phyloP scores from a whole-genome alignment of 768 basidiomycete species.

The Mycena haematopus region DNA sequence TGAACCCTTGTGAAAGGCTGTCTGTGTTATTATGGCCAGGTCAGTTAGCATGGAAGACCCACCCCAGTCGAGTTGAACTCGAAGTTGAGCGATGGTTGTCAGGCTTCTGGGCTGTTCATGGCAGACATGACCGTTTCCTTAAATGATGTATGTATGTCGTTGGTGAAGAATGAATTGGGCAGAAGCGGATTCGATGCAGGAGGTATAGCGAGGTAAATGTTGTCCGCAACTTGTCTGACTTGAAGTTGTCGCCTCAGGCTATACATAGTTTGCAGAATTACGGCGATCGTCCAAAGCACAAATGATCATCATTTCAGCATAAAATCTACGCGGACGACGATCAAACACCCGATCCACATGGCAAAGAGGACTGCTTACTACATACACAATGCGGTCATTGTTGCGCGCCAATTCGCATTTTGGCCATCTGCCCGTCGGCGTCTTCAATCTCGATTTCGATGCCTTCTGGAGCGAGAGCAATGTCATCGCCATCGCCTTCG shows the following conservation, averaged over 20 bases:
- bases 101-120: neutral
- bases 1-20: no score
- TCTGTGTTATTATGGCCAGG: no score
- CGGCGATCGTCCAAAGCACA: neutral
- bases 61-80: neutral
- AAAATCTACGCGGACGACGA: no score
- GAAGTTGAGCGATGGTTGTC: neutral
- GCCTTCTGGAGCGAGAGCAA: constrained; percentile 42
- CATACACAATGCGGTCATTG: constrained; percentile 6
- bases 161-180: no score
- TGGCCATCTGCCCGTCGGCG: constrained; percentile 71
- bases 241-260: no score
- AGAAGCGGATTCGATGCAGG: no score
- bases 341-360: constrained; percentile 1
- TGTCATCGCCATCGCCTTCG: constrained; percentile 37
- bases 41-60: neutral
- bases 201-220: no score
- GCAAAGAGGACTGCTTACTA: neutral
- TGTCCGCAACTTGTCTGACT: no score
- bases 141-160: no score
- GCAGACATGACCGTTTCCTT: no score
- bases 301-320: no score
- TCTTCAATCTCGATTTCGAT: constrained; percentile 77
- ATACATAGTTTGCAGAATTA: no score
- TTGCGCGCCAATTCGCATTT: constrained; percentile 57